phyloP scores from a whole-genome alignment of 2,329 filamentous ascomycete genomes.

The Colletotrichum zoysiae region DNA sequence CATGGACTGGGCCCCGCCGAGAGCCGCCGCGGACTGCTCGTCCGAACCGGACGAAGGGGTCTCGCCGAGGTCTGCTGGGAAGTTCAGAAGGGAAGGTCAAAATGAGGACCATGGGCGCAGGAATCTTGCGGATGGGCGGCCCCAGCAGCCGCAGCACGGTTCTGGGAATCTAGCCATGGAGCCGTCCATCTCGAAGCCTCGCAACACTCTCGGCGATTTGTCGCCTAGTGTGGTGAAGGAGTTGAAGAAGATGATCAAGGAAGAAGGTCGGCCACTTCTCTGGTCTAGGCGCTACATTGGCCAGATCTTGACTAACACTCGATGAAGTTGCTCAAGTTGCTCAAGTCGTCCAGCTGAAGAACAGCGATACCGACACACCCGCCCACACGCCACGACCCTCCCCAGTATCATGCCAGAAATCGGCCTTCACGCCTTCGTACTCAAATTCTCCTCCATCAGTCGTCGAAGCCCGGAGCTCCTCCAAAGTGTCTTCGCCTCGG shows the following conservation, averaged over 20 bases:
- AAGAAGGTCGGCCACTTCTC: conserved; percentile 38
- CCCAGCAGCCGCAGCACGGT: background rate
- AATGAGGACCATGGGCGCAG: conserved; percentile 15
- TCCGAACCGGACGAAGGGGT: conserved; percentile 9
- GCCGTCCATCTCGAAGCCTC: conserved; percentile 12
- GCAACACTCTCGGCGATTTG: conserved; percentile 29
- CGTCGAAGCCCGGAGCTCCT: background rate
- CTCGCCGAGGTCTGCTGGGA: conserved; percentile 14
- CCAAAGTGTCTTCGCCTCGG: conserved; percentile 25
- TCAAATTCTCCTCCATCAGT: conserved; percentile 24
- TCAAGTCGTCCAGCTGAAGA: conserved; percentile 29
- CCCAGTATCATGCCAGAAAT: conserved; percentile 14
- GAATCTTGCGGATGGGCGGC: background rate
- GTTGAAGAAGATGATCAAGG: conserved; percentile 44
- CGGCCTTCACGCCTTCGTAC: conserved; percentile 20
- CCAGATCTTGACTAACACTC: conserved; percentile 10
- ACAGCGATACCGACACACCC: conserved; percentile 16
- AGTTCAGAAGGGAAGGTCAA: conserved; percentile 24
- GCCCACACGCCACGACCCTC: conserved; percentile 13
- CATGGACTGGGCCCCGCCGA: conserved; percentile 17
- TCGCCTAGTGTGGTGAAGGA: conserved; percentile 43
- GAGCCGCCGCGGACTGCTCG: background rate
- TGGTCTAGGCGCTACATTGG: background rate
- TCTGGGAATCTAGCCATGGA: conserved; percentile 8
- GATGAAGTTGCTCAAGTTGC: conserved; percentile 29